These are phyloP conservation scores for Diutina rugosa DNA, from an alignment of 1,139 yeast genomes.

Conservation along the genomic window DNA sequence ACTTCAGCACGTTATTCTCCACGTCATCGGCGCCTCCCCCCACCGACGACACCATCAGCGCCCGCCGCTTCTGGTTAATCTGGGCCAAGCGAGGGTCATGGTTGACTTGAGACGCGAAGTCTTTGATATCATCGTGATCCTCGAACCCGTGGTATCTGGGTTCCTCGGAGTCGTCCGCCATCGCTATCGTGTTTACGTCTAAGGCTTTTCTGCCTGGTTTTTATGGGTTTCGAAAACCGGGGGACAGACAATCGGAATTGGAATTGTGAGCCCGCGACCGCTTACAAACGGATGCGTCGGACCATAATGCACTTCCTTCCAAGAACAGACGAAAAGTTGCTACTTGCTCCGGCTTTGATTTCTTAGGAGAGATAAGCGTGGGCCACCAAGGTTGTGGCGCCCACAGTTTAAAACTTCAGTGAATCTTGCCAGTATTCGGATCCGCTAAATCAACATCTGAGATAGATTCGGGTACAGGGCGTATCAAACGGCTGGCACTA, in stretches of 20 bases:
- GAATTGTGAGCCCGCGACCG: not conserved
- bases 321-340: not conserved
- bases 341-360: not conserved
- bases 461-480: not conserved
- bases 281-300: not conserved
- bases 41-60: not conserved
- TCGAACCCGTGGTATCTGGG: not conserved
- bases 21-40: not conserved
- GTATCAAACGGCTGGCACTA: not conserved
- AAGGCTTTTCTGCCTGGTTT: not conserved
- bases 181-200: too few species aligned
- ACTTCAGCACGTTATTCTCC: not conserved
- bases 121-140: not conserved
- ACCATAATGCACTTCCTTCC: not conserved
- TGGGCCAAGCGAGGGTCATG: not conserved
- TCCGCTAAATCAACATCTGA: too few species aligned
- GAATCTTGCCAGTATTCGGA: not conserved
- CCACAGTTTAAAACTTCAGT: not conserved
- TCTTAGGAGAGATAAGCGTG: not conserved
- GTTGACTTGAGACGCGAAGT: not conserved
- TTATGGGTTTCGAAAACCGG: not conserved
- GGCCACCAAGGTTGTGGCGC: not conserved
- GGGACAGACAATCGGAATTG: not conserved
- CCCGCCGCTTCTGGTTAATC: not conserved
- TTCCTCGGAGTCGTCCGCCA: not conserved